These are phyloP conservation scores for Exophiala xenobiotica DNA, from an alignment of 2,329 filamentous ascomycete genomes.

Conservation along the genomic window DNA sequence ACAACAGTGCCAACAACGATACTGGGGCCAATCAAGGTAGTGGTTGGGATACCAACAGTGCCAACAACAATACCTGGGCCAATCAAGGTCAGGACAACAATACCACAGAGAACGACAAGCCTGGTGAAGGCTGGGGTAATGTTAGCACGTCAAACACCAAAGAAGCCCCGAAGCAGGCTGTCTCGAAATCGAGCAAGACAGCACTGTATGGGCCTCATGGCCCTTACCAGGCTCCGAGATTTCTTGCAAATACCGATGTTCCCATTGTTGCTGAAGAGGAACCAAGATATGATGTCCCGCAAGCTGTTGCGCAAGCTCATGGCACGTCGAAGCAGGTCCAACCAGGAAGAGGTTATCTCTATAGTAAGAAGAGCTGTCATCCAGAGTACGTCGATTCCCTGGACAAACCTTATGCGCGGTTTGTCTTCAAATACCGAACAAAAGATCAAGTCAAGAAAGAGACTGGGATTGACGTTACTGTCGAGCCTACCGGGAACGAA, in stretches of 20 bases:
- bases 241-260: conserved; percentile 4
- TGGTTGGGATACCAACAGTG: conserved; percentile 6
- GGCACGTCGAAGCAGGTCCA: conserved; percentile 35
- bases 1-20: not conserved
- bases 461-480: conserved; percentile 21
- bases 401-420: conserved; percentile 36
- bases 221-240: conserved; percentile 24
- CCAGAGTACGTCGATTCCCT: conserved; percentile 35
- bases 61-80: conserved; percentile 11
- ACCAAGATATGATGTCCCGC: conserved; percentile 30
- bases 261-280: conserved; percentile 27
- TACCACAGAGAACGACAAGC: conserved; percentile 5
- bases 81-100: conserved; percentile 11
- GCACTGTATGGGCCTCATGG: conserved; percentile 29
- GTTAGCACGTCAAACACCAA: too few relatives aligned
- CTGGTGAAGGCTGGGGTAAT: not conserved
- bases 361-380: conserved; percentile 33
- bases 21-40: not conserved
- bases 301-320: conserved; percentile 16
- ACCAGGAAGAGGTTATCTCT: conserved; percentile 32
- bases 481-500: conserved; percentile 26
- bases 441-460: conserved; percentile 28
- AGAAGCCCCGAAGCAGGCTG: too few relatives aligned
- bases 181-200: conserved; percentile 4
- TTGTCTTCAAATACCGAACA: conserved; percentile 37